These are phyloP conservation scores for Codiaeum variegatum DNA, from an alignment of 441 rosid genomes.

Conservation along the genomic window DNA sequence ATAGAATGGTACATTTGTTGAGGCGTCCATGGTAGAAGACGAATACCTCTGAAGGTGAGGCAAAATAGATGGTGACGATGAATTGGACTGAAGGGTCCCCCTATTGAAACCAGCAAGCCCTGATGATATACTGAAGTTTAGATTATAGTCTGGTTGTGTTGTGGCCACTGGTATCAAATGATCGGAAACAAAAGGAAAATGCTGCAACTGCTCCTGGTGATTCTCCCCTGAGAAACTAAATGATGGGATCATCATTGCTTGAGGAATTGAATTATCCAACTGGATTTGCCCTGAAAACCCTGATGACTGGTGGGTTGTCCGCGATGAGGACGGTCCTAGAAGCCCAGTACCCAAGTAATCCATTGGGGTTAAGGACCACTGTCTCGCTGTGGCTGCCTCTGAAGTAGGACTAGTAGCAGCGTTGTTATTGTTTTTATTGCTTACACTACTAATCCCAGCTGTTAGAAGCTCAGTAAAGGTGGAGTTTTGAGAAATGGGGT, in stretches of 20 bases:
- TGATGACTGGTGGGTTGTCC: constrained; percentile 32
- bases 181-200: constrained; percentile 75
- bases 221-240: constrained; percentile 44
- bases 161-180: constrained; percentile 62
- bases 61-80: constrained; percentile 61
- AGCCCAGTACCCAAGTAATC: constrained; percentile 60
- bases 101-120: constrained; percentile 91
- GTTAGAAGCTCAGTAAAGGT: constrained; percentile 84
- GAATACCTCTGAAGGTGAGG: constrained; percentile 70
- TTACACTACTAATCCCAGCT: constrained; percentile 41
- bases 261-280: constrained; percentile 39
- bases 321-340: constrained; percentile 45
- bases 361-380: constrained; percentile 54
- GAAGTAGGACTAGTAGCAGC: constrained; percentile 22
- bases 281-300: constrained; percentile 65
- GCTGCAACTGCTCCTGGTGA: constrained; percentile 56
- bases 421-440: constrained; percentile 20
- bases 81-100: constrained; percentile 99
- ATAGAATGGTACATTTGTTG: constrained; percentile 67
- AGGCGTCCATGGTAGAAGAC: constrained; percentile 56
- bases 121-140: constrained; percentile 76
- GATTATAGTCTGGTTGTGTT: constrained; percentile 48
- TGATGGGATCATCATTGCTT: constrained; percentile 38
- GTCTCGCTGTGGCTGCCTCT: constrained; percentile 32
- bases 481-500: too few species aligned